Conservation (phyloP, 2,329 filamentous ascomycete genomes). For the Bipolaris cookei region DNA sequence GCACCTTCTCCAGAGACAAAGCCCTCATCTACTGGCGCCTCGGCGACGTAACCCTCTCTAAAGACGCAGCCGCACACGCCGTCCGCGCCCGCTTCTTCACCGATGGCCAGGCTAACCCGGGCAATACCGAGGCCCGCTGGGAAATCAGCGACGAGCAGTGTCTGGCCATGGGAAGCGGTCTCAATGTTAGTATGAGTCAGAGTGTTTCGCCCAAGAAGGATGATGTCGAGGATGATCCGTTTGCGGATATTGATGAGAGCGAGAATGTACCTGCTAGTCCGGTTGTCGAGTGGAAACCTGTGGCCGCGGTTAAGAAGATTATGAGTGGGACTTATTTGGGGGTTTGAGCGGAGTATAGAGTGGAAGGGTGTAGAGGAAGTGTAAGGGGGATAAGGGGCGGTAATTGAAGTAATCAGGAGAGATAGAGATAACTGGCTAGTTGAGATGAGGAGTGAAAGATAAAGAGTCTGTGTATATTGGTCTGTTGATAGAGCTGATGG, state of each 20-base stretch:
- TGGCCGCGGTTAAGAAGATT: slow-evolving; percentile 46
- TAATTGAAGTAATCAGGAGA: neutral
- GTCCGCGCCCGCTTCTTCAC: slow-evolving; percentile 84
- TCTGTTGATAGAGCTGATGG: neutral
- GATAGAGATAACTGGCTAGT: neutral
- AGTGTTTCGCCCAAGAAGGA: slow-evolving; percentile 40
- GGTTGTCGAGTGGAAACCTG: slow-evolving; percentile 41
- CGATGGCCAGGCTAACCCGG: slow-evolving; percentile 72
- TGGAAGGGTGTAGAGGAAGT: neutral
- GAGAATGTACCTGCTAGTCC: slow-evolving; percentile 29
- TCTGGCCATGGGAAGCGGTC: slow-evolving; percentile 62
- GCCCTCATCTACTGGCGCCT: slow-evolving; percentile 81
- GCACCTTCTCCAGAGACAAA: slow-evolving; percentile 79
- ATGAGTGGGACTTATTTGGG: slow-evolving; percentile 48
- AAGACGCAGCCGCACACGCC: slow-evolving; percentile 68
- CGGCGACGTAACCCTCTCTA: slow-evolving; percentile 71
- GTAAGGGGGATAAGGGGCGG: neutral
- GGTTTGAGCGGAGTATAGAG: slow-evolving; percentile 22
- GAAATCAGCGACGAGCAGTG: slow-evolving; percentile 65
- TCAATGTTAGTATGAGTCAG: slow-evolving; percentile 60
- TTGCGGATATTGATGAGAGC: slow-evolving; percentile 66
- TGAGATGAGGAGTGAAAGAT: neutral
- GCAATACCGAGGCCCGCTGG: slow-evolving; percentile 83
- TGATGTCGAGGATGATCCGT: slow-evolving; percentile 66
- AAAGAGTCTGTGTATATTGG: neutral